phyloP scores from a whole-genome alignment of 2,329 filamentous ascomycete species.

The Aspergillus sp. region DNA sequence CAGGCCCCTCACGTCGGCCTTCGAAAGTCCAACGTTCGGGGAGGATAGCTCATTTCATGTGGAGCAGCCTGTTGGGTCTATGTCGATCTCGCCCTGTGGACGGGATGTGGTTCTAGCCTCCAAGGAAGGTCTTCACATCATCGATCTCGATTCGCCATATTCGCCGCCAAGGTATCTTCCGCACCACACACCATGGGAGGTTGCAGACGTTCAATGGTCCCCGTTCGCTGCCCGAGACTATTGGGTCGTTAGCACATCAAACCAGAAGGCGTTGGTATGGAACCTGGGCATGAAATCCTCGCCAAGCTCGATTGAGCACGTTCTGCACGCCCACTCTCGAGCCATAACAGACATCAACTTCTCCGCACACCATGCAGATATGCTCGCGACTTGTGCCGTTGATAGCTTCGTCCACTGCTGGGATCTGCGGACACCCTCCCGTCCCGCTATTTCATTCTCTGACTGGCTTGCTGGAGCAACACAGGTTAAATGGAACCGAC shows the following conservation, averaged over 20 bases:
- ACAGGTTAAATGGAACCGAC: conserved; percentile 92
- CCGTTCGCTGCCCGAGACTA: conserved; percentile 86
- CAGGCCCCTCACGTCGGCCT: conserved; percentile 57
- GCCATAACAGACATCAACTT: conserved; percentile 98
- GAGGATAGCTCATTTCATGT: conserved; percentile 82
- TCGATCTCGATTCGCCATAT: conserved; percentile 87
- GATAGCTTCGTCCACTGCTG: conserved; percentile 93
- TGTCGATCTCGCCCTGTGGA: conserved; percentile 88
- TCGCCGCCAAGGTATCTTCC: conserved; percentile 82
- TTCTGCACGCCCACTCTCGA: conserved; percentile 78
- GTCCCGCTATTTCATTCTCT: conserved; percentile 77
- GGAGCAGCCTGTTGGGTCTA: conserved; percentile 77
- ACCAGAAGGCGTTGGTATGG: conserved; percentile 92
- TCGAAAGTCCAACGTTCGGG: conserved; percentile 85
- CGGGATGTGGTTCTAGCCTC: conserved; percentile 88
- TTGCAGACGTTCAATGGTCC: conserved; percentile 96
- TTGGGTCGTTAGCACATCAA: conserved; percentile 92
- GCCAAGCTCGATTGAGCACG: conserved; percentile 84
- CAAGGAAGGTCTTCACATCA: conserved; percentile 85
- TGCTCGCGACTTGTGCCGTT: conserved; percentile 85
- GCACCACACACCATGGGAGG: conserved; percentile 88
- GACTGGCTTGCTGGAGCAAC: conserved; percentile 94
- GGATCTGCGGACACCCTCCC: conserved; percentile 75
- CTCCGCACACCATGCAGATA: conserved; percentile 85
- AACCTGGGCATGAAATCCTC: conserved; percentile 73